These are phyloP conservation scores for Aureobasidium sp. DNA, from an alignment of 2,329 filamentous ascomycete genomes.

Conservation along the genomic window DNA sequence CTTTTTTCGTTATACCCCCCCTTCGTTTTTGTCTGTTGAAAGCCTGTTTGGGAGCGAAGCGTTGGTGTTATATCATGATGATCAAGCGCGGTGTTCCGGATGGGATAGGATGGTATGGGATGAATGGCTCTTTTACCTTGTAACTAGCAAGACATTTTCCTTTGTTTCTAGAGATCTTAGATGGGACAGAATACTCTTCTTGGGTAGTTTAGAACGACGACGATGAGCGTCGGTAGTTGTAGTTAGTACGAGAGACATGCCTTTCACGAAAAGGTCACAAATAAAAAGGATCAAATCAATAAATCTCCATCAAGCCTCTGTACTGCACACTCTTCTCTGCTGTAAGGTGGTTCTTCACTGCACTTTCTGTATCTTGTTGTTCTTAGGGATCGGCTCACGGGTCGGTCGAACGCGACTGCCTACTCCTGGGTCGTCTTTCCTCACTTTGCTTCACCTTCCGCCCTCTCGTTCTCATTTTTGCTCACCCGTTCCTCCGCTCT, in stretches of 20 bases:
- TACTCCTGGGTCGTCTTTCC: neutral
- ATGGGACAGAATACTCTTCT: neutral
- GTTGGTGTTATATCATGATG: constrained; percentile 5
- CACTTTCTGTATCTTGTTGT: no score
- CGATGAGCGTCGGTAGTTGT: neutral
- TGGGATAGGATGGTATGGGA: neutral
- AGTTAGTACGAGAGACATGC: neutral
- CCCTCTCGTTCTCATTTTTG: no score
- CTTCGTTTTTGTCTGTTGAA: neutral
- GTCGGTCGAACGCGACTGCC: neutral
- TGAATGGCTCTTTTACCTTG: neutral
- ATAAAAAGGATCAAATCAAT: neutral
- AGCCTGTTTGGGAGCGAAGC: constrained; percentile 1
- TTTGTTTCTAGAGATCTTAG: neutral
- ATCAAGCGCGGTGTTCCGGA: constrained; percentile 8
- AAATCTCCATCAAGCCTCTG: neutral
- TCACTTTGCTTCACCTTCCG: neutral
- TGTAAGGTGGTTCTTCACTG: neutral
- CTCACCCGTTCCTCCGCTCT: neutral
- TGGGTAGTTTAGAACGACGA: neutral
- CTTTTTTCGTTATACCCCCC: constrained; percentile 1
- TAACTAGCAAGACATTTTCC: neutral
- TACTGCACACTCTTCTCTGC: neutral
- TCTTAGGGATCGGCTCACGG: no score
- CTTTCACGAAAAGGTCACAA: neutral